Evolutionary conservation across 495 filamentous ascomycete genomes (phyloP).

Genomic region (Lindgomyces ingoldianus): DNA sequence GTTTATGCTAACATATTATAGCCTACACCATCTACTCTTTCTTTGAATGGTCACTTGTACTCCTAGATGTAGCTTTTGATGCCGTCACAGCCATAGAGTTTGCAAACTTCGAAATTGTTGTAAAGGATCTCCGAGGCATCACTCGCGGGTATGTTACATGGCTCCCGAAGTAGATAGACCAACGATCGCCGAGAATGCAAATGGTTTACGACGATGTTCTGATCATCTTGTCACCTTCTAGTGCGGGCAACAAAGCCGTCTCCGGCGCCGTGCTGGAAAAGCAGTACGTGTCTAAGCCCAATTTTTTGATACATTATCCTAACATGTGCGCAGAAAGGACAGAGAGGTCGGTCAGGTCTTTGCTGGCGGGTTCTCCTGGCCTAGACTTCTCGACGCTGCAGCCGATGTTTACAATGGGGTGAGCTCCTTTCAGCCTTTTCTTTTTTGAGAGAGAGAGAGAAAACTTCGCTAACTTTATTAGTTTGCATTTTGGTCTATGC

Average conservation of each 20-base stretch:
- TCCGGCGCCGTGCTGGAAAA: constrained; percentile 82
- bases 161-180: constrained; percentile 81
- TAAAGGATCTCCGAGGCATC: constrained; percentile 84
- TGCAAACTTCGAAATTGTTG: constrained; percentile 80
- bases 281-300: constrained; percentile 60
- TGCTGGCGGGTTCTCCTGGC: constrained; percentile 69
- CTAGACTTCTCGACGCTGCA: constrained; percentile 72
- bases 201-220: constrained; percentile 28
- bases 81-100: constrained; percentile 97
- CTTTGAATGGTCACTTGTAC: constrained; percentile 94
- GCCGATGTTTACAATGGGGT: constrained; percentile 94
- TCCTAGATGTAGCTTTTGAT: constrained; percentile 96
- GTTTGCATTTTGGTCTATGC: constrained; percentile 95
- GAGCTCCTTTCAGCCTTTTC: constrained; percentile 42
- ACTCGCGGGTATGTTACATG: constrained; percentile 99
- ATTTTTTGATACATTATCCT: background rate
- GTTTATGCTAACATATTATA: constrained; percentile 43
- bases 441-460: too few species aligned
- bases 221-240: constrained; percentile 19
- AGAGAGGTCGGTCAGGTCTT: constrained; percentile 71
- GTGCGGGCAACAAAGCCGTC: constrained; percentile 57
- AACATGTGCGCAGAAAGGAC: constrained; percentile 63
- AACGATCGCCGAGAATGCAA: constrained; percentile 35
- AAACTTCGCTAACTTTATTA: constrained; percentile 42
- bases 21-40: constrained; percentile 99